Evolutionary conservation across 1,284 basidiomycete species (phyloP), one percentile per base, ranked within the genome.

Genomic region (Cryptococcus sp.): DNA sequence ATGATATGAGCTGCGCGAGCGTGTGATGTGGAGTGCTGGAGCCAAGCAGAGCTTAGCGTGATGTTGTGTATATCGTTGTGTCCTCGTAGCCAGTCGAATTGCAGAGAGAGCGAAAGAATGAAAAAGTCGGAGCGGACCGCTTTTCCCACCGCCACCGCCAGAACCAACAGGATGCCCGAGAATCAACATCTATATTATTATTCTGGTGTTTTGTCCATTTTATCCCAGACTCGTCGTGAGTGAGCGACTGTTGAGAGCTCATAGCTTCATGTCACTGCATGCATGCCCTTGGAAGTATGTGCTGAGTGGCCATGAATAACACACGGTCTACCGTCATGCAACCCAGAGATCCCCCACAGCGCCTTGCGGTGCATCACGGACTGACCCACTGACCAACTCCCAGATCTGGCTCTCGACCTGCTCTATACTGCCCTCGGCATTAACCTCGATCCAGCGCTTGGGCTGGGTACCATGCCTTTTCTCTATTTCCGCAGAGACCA

Each of bases 391-490:
- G 3, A 88, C 83, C 25, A 78, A 68, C 10, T 54, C 65, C 87
- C 86, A 86, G 5, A 92, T 79, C 39, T 83, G 82, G 35, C 80
- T 72, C 54, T 81, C 80, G 0, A 93, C 88, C 25, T 80, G 81
- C 5, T 87, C 85, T 58, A 81, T 76, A 30, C 77, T 81, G 57
- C 80, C 79, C 19, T 84, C 84, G 3, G 88, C 90, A 72, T 88
- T 84, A n/a, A 92, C 75, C 8, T 81, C 80, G 0, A 82, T 75
- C 90, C 90, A 91, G 43, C 67, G 68, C 64, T 61, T 73, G 15
- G 61, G 35, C 64, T 61, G 72, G 15, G 61, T 30, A 1, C 70
- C 75, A 52, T 76, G 78, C 13, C 59, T 58, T 23, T 52, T 35
- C 48, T 59, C 55, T 3, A 79, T 68, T 48, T 74, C 86, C 27